Conservation (phyloP, 2,329 filamentous ascomycete genomes). For the Clarireedia hainanense region DNA sequence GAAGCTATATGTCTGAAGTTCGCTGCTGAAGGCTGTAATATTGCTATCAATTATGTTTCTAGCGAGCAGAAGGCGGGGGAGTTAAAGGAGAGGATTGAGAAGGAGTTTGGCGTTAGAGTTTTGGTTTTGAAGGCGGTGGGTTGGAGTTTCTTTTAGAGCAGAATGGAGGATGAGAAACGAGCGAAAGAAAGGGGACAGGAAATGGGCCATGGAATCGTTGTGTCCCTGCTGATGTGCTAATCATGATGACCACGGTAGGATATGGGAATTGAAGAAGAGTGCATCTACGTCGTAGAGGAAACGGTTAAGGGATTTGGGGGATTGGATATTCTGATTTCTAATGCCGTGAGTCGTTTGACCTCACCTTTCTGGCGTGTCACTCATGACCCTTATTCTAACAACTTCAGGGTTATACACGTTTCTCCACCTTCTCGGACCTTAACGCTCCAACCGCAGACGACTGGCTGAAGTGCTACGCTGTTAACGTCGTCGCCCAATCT, state of each 20-base stretch:
- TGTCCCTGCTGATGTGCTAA: background rate
- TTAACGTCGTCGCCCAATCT: conserved; percentile 51
- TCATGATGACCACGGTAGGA: conserved; percentile 35
- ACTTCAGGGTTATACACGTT: conserved; percentile 24
- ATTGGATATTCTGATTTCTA: conserved; percentile 57
- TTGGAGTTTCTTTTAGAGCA: conserved; percentile 2
- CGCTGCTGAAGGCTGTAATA: conserved; percentile 52
- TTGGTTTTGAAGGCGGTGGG: conserved; percentile 48
- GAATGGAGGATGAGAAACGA: background rate
- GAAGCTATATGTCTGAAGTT: conserved; percentile 53
- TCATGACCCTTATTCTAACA: background rate
- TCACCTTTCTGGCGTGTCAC: background rate
- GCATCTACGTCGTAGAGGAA: conserved; percentile 43
- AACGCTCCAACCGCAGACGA: conserved; percentile 17
- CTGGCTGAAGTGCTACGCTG: conserved; percentile 43
- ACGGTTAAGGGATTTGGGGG: conserved; percentile 50
- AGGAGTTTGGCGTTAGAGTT: conserved; percentile 44
- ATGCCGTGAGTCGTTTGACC: conserved; percentile 42
- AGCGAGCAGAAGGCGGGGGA: conserved; percentile 46
- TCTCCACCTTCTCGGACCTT: conserved; percentile 22
- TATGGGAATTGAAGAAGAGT: conserved; percentile 46
- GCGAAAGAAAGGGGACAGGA: background rate
- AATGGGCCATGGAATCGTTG: background rate
- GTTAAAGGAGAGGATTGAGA: conserved; percentile 42
- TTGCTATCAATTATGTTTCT: conserved; percentile 58